phyloP scores from a whole-genome alignment of 345 rosid genomes.

The Arabis alpina region DNA sequence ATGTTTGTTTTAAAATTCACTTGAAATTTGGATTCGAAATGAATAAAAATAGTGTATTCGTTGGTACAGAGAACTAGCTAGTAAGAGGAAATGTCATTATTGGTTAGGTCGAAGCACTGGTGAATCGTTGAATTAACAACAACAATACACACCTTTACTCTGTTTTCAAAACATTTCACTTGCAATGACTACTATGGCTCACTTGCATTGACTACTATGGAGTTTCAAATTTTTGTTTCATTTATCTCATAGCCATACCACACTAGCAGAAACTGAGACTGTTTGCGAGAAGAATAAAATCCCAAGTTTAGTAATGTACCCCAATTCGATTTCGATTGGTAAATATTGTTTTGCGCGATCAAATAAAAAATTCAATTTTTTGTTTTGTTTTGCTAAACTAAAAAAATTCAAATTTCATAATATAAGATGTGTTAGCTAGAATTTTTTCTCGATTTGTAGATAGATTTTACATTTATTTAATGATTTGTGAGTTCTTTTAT shows the following conservation, averaged over 20 bases:
- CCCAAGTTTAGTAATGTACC: no score
- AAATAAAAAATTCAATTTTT: no score
- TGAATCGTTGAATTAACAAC: slow-evolving; percentile 22
- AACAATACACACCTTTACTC: background rate
- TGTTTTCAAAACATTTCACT: background rate
- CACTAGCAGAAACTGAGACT: background rate
- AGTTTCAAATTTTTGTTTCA: background rate
- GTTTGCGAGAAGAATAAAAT: background rate
- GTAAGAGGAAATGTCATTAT: background rate
- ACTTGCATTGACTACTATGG: no score
- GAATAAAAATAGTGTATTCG: background rate
- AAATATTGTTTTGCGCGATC: no score
- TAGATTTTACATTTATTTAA: no score
- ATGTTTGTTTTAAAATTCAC: background rate
- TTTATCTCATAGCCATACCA: background rate
- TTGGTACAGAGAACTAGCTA: background rate
- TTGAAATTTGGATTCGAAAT: background rate
- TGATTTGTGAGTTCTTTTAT: no score
- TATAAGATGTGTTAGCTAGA: no score
- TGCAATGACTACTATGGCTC: background rate
- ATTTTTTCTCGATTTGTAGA: no score
- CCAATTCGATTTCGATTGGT: no score
- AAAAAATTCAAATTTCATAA: no score
- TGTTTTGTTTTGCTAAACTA: no score
- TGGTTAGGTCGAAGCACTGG: slow-evolving; percentile 22